phyloP scores from a whole-genome alignment of 2,329 filamentous ascomycete genomes.

The Chalaropsis thielavioides region DNA sequence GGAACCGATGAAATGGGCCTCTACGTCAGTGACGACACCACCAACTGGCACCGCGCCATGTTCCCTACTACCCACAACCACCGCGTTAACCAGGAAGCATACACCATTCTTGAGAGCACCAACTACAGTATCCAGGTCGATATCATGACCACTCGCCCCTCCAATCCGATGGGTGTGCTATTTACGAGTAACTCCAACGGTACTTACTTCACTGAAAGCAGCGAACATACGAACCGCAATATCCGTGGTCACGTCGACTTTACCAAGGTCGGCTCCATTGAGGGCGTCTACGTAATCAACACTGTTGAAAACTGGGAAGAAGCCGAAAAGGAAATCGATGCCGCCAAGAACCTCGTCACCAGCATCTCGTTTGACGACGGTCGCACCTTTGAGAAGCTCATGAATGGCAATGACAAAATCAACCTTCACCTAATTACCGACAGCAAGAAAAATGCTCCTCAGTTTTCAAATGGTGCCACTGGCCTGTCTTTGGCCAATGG shows the following conservation, averaged over 20 bases:
- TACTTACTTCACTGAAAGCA: conserved; percentile 84
- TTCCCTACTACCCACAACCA: conserved; percentile 67
- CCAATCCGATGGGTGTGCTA: conserved; percentile 65
- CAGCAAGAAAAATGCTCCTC: conserved; percentile 62
- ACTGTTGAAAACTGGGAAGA: conserved; percentile 74
- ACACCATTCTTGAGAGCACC: conserved; percentile 88
- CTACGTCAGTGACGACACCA: conserved; percentile 72
- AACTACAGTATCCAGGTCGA: conserved; percentile 97
- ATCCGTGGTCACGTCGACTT: conserved; percentile 70
- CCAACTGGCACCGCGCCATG: conserved; percentile 79
- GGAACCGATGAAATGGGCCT: conserved; percentile 83
- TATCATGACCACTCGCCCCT: conserved; percentile 56
- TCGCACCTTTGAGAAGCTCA: conserved; percentile 63
- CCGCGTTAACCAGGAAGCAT: conserved; percentile 62
- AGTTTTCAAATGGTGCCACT: conserved; percentile 88
- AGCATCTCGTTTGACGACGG: conserved; percentile 94
- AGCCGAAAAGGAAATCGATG: conserved; percentile 39
- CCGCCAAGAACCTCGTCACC: conserved; percentile 55
- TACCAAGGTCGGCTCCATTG: conserved; percentile 80
- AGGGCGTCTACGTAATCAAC: conserved; percentile 86
- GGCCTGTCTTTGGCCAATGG: conserved; percentile 89
- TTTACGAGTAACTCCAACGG: conserved; percentile 97
- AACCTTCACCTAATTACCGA: conserved; percentile 90
- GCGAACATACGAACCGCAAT: conserved; percentile 85
- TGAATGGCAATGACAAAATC: conserved; percentile 50